Evolutionary conservation across 2,329 filamentous ascomycete genomes (phyloP).

Genomic region (Pestalotiopsis sp.): DNA sequence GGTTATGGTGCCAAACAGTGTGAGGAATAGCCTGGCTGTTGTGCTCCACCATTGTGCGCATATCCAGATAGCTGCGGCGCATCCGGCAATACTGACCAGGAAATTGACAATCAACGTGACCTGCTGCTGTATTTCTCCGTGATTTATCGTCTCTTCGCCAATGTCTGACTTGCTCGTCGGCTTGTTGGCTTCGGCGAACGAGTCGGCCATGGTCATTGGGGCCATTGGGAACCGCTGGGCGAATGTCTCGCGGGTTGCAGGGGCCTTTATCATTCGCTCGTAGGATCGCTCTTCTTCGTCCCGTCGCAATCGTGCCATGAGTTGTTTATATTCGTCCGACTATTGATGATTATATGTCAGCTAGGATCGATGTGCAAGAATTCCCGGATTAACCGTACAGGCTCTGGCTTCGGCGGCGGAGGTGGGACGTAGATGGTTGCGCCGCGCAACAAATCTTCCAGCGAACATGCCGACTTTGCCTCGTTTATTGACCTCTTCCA

Average conservation of each 20-base stretch:
- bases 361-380: neutral
- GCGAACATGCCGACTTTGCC: conserved; percentile 41
- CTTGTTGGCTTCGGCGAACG: conserved; percentile 58
- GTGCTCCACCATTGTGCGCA: conserved; percentile 75
- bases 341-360: conserved; percentile 37
- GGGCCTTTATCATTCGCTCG: conserved; percentile 74
- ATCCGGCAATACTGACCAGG: conserved; percentile 80
- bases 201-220: conserved; percentile 48
- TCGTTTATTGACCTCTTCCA: conserved; percentile 53
- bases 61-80: conserved; percentile 78
- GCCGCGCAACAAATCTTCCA: conserved; percentile 74
- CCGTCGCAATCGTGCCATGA: conserved; percentile 83
- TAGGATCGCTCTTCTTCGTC: conserved; percentile 84
- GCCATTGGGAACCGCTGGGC: conserved; percentile 58
- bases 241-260: conserved; percentile 58
- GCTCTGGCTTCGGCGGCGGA: conserved; percentile 76
- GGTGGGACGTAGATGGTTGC: conserved; percentile 76
- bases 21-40: conserved; percentile 69
- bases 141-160: conserved; percentile 66
- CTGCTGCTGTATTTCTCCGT: conserved; percentile 78
- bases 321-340: conserved; percentile 79
- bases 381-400: conserved; percentile 52
- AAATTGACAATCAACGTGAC: conserved; percentile 88
- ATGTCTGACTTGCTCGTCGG: conserved; percentile 47
- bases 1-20: conserved; percentile 68